Evolutionary conservation across 1,284 basidiomycete species (phyloP).

Genomic region (Coniferiporia weirii): DNA sequence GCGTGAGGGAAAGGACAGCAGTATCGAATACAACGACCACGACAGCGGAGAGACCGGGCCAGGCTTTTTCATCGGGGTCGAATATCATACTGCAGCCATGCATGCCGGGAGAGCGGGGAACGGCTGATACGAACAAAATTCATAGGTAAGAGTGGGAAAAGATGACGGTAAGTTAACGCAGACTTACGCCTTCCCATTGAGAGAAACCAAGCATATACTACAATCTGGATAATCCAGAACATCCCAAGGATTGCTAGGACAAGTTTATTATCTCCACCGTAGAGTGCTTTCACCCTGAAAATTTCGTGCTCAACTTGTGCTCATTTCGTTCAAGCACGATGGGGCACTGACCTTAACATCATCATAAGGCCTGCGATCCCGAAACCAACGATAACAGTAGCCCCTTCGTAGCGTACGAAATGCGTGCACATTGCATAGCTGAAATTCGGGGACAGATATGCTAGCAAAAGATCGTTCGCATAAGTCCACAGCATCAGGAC

Average conservation of each 20-base stretch:
- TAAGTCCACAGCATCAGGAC: neutral
- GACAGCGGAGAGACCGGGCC: conserved; percentile 1
- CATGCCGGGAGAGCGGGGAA: conserved; percentile 3
- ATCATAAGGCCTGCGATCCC: conserved; percentile 14
- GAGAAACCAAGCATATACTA: conserved; percentile 7
- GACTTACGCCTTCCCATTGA: conserved; percentile 7
- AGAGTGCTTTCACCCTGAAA: conserved; percentile 15
- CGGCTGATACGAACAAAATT: conserved; percentile 2
- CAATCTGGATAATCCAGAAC: conserved; percentile 8
- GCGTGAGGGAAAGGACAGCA: conserved; percentile 6
- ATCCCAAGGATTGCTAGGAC: conserved; percentile 7
- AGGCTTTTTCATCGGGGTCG: neutral
- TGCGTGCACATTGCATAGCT: neutral
- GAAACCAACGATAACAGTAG: conserved; percentile 5
- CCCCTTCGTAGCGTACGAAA: conserved; percentile 16
- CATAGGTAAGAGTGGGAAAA: neutral
- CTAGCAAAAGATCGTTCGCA: neutral
- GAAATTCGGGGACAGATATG: conserved; percentile 10
- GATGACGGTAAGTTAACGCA: neutral
- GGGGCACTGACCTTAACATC: conserved; percentile 9
- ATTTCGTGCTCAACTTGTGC: too few species aligned
- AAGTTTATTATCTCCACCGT: conserved; percentile 2
- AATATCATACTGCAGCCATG: conserved; percentile 15
- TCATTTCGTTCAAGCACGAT: neutral
- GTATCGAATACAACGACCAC: conserved; percentile 13